Conservation (phyloP, 208 protist genomes). For the Wallacemonas sp. region DNA sequence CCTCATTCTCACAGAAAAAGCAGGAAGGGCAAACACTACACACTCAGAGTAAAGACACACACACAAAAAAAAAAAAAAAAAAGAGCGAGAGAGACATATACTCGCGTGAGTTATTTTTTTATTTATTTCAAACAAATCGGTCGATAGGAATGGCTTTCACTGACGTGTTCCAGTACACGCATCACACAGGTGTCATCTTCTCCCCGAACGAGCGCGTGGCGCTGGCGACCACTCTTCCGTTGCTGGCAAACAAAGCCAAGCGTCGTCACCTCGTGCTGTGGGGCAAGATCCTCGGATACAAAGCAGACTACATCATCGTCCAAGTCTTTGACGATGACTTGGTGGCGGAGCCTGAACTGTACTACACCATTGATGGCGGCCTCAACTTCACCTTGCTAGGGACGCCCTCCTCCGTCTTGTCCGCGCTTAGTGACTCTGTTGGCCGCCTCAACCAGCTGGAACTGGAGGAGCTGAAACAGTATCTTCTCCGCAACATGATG, state of each 20-base stretch:
- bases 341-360: constrained; percentile 73
- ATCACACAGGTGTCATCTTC: constrained; percentile 70
- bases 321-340: constrained; percentile 78
- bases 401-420: constrained; percentile 47
- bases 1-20: not conserved
- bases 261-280: constrained; percentile 64
- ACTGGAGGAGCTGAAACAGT: constrained; percentile 62
- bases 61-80: not conserved
- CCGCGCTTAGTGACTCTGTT: not conserved
- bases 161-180: constrained; percentile 47
- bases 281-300: constrained; percentile 85
- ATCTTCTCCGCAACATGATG: constrained; percentile 63
- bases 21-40: not conserved
- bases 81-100: not conserved
- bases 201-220: constrained; percentile 71
- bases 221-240: constrained; percentile 68
- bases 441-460: constrained; percentile 32
- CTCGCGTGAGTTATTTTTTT: not conserved
- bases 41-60: not conserved
- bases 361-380: constrained; percentile 81
- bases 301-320: constrained; percentile 83
- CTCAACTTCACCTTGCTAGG: constrained; percentile 81
- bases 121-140: no score
- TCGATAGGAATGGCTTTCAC: constrained; percentile 24
- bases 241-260: constrained; percentile 67